Evolutionary conservation across 2,329 filamentous ascomycete genomes (phyloP).

Genomic region (Exutisphaerella laricina): DNA sequence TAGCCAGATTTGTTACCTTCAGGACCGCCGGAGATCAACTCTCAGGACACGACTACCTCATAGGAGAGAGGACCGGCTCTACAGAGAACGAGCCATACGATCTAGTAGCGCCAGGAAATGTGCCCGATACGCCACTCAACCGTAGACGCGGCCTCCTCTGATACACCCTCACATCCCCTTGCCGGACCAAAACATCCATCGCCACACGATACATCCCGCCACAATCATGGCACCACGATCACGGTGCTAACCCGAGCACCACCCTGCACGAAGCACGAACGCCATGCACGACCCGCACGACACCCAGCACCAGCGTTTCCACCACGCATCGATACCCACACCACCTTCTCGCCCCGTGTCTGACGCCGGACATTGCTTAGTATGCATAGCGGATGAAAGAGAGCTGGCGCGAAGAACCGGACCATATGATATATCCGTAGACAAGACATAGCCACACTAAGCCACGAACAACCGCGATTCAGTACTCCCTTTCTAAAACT

Average conservation of each 20-base stretch:
- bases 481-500: too few relatives aligned
- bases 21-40: too few relatives aligned
- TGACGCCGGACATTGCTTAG: constrained; percentile 6
- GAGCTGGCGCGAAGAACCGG: background rate
- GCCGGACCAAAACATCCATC: background rate
- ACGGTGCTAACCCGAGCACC: background rate
- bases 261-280: constrained; percentile 4
- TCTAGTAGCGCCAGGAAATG: too few relatives aligned
- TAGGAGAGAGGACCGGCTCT: too few relatives aligned
- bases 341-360: constrained; percentile 9
- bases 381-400: background rate
- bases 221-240: background rate
- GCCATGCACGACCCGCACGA: constrained; percentile 4
- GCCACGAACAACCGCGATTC: too few relatives aligned
- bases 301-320: constrained; percentile 2
- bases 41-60: too few relatives aligned
- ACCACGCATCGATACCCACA: constrained; percentile 15
- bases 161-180: background rate
- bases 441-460: too few relatives aligned
- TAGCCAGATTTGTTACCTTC: too few relatives aligned
- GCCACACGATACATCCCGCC: background rate
- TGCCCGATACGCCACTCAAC: background rate
- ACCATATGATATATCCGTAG: background rate
- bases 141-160: background rate
- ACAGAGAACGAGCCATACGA: too few relatives aligned